These are phyloP conservation scores for Triadica sebifera DNA, from an alignment of 345 rosid genomes.

Conservation along the genomic window DNA sequence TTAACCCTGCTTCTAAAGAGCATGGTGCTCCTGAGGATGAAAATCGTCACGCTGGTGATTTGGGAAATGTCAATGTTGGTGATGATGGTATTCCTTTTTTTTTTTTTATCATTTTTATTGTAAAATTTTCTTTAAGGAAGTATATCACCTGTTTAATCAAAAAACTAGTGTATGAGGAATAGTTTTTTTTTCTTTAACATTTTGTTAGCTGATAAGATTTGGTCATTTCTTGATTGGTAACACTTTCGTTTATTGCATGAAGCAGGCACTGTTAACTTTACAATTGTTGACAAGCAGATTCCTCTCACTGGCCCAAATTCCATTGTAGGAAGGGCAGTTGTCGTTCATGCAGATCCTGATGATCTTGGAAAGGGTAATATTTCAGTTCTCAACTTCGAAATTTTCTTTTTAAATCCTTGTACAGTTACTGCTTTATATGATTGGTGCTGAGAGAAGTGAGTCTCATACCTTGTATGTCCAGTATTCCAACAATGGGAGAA, in stretches of 20 bases:
- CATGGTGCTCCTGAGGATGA: constrained; percentile 92
- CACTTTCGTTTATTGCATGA: constrained; percentile 13
- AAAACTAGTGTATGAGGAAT: not conserved
- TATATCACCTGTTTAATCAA: not conserved
- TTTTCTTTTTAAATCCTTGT: too few species aligned
- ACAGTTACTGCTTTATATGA: too few species aligned
- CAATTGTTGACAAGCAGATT: constrained; percentile 66
- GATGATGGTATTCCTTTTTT: constrained; percentile 57
- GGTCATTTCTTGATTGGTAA: too few species aligned
- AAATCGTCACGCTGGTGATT: constrained; percentile 92
- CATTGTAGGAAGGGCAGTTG: constrained; percentile 90
- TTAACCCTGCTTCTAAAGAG: constrained; percentile 74
- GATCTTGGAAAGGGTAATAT: constrained; percentile 92
- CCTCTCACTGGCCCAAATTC: constrained; percentile 79
- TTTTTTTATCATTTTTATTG: too few species aligned
- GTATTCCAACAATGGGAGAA: not conserved
- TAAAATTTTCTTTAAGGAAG: too few species aligned
- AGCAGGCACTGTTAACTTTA: constrained; percentile 67
- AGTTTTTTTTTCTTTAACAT: not conserved
- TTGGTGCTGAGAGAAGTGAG: not conserved
- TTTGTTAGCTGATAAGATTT: too few species aligned
- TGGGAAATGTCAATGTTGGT: constrained; percentile 74
- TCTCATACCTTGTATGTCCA: not conserved
- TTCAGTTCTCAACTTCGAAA: not conserved
- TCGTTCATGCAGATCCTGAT: constrained; percentile 89